Percentiles rank a stretch among this genome's conserved stretches.
Evolutionary conservation across 116 monocot genomes (phyloP).

Genomic region (Trichopus zeylanicus): DNA sequence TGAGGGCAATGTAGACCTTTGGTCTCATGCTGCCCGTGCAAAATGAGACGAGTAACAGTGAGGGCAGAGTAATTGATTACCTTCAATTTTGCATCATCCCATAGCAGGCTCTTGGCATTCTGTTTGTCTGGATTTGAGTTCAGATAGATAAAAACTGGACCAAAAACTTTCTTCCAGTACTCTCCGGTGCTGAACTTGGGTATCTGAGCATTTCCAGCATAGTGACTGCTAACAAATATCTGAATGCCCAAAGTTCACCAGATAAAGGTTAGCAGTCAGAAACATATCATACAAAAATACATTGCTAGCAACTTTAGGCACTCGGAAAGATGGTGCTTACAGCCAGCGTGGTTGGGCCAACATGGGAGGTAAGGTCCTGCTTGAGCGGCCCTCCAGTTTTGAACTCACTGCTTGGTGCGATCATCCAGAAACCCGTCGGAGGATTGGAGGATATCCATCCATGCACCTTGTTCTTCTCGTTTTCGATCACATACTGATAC

Average conservation of each 20-base stretch:
- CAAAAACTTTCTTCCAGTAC: slow-evolving; percentile 77
- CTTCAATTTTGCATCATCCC: slow-evolving; percentile 89
- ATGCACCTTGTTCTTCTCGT: slow-evolving; percentile 82
- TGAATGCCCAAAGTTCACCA: slow-evolving; percentile 9
- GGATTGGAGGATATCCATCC: slow-evolving; percentile 85
- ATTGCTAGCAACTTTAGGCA: too few relatives aligned
- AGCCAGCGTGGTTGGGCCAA: slow-evolving; percentile 82
- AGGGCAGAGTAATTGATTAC: too few relatives aligned
- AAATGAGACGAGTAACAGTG: too few relatives aligned
- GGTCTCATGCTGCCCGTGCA: too few relatives aligned
- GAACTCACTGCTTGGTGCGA: slow-evolving; percentile 89
- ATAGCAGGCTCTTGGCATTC: slow-evolving; percentile 37
- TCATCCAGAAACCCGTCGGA: slow-evolving; percentile 84
- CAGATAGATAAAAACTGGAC: slow-evolving; percentile 59
- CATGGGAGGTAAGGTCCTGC: slow-evolving; percentile 90
- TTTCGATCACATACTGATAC: slow-evolving; percentile 74
- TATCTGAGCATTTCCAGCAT: slow-evolving; percentile 59
- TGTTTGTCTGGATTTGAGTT: slow-evolving; percentile 40
- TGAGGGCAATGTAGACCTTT: too few relatives aligned
- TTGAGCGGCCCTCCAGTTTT: slow-evolving; percentile 72
- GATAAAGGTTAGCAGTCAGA: too few relatives aligned
- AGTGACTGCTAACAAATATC: slow-evolving; percentile 83
- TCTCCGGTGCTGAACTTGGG: slow-evolving; percentile 75
- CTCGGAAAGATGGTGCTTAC: too few relatives aligned
- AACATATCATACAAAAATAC: too few relatives aligned